Evolutionary conservation across 2,329 filamentous ascomycete genomes (phyloP).

Genomic region (Akanthomyces dipterigenus): DNA sequence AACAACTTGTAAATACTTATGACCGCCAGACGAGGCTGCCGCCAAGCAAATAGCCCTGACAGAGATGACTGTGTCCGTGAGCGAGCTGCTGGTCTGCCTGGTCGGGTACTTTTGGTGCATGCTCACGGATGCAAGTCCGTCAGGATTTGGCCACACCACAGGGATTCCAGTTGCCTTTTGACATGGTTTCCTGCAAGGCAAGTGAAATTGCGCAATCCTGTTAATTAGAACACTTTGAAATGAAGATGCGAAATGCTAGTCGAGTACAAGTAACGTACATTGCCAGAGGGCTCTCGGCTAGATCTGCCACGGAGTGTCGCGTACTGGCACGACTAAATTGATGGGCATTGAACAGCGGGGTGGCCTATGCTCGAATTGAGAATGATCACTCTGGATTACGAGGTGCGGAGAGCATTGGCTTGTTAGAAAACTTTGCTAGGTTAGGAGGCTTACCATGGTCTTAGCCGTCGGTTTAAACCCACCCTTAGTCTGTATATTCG

Average conservation of each 20-base stretch:
- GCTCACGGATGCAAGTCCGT: no score
- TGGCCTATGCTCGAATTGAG: background rate
- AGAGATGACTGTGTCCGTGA: background rate
- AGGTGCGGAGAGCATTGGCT: background rate
- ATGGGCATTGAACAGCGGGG: background rate
- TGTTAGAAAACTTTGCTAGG: no score
- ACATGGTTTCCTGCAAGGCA: background rate
- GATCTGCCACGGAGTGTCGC: background rate
- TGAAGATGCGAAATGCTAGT: background rate
- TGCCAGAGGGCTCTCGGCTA: background rate
- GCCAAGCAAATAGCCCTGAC: background rate
- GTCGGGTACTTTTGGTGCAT: no score
- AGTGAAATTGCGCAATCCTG: background rate
- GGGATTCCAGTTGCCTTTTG: background rate
- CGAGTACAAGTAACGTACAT: background rate
- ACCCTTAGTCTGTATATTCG: background rate
- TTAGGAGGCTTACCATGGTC: background rate
- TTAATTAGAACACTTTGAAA: background rate
- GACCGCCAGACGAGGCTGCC: background rate
- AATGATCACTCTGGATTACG: background rate
- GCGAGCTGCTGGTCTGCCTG: background rate
- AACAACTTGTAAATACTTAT: background rate
- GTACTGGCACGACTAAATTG: background rate
- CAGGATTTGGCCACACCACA: background rate
- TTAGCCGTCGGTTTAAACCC: background rate